Evolutionary conservation across 2,329 filamentous ascomycete genomes (phyloP), one percentile per base, ranked within the genome.

Genomic region (Fusarium sublunatum): DNA sequence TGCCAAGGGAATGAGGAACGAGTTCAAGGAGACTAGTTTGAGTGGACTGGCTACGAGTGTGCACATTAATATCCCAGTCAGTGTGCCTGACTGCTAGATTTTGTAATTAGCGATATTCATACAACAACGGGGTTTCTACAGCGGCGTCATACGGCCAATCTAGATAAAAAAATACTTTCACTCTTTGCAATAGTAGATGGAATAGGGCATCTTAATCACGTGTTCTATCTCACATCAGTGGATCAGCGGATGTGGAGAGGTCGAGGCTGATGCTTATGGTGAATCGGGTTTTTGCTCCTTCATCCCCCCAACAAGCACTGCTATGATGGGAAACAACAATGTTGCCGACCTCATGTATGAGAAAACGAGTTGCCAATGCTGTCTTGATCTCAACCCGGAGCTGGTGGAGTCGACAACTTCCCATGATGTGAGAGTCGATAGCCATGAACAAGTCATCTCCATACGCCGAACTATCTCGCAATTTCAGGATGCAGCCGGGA

Each of bases 11-110:
- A 83, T 83, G 81, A 73, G 81, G 29, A 82, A 82, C 32, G 81
- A 83, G 71, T 83, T 83, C 69, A 83, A 83, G 73, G 81, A 83
- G 72, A 83, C 81, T 4, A 82, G 80, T 58, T 67, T 83, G 25
- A 82, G 81, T 43, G 80, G 80, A 3, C 61, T 82, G 56, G 80
- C 80, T n/a, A 83, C 79, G 3, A 83, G 80, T 55, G 81, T 83
- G 53, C 79, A 80, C 8, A 69, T 83, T 22, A 74, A 82, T 55
- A 83, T 83, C 38, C 81, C 81, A 6, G 81, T 83, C 45, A 83
- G 81, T 58, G 81, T 83, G 28, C 81, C 81, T n/a, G 81, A 82
- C 61, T 83, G 81, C 46, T 83, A 66, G 47, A 40, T 7, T 40
- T 49, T 46, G 29, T 46, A 26, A 39, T 35, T 19, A 47, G 56